A percentile compares a stretch with the other conserved stretches of the same genome.
phyloP scores from a whole-genome alignment of 1,284 basidiomycete species.

The Cutaneotrichosporon arboriforme region DNA sequence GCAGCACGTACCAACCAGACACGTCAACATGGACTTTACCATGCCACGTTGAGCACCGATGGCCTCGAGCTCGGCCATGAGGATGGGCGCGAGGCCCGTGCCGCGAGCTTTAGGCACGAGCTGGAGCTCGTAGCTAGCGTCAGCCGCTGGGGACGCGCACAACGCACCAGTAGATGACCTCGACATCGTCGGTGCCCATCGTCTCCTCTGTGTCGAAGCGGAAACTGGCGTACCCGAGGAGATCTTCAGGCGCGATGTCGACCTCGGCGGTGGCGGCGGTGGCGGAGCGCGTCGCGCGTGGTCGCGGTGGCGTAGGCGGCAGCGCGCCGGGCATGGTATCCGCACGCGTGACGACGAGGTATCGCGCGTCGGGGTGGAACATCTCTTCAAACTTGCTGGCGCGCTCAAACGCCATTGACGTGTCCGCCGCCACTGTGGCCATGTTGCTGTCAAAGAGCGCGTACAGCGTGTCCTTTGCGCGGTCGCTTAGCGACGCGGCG shows the following conservation, averaged over 20 bases:
- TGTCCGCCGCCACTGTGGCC: slow-evolving; percentile 21
- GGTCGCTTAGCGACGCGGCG: slow-evolving; percentile 11
- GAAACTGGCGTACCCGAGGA: slow-evolving; percentile 42
- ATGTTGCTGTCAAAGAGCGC: slow-evolving; percentile 36
- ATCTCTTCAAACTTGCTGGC: slow-evolving; percentile 37
- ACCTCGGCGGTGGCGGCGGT: not conserved
- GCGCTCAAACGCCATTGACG: slow-evolving; percentile 27
- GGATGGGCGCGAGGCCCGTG: slow-evolving; percentile 26
- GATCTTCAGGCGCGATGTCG: not conserved
- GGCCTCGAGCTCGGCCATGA: slow-evolving; percentile 33
- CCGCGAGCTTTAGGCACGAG: slow-evolving; percentile 20
- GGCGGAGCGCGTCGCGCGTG: not conserved
- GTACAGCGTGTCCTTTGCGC: slow-evolving; percentile 25
- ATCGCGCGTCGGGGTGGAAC: slow-evolving; percentile 37
- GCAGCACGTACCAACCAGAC: slow-evolving; percentile 33
- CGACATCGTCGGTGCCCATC: slow-evolving; percentile 27
- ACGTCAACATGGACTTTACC: slow-evolving; percentile 45
- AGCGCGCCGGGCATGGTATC: slow-evolving; percentile 18
- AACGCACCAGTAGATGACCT: slow-evolving; percentile 43
- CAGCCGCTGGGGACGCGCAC: not conserved
- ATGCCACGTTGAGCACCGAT: slow-evolving; percentile 33
- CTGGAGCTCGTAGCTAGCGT: slow-evolving; percentile 44
- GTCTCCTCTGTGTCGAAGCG: slow-evolving; percentile 48
- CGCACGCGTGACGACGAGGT: slow-evolving; percentile 15
- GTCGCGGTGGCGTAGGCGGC: slow-evolving; percentile 7